Evolutionary conservation across 805 yeast species (phyloP).

Genomic region (Myxozyma melibiosi): DNA sequence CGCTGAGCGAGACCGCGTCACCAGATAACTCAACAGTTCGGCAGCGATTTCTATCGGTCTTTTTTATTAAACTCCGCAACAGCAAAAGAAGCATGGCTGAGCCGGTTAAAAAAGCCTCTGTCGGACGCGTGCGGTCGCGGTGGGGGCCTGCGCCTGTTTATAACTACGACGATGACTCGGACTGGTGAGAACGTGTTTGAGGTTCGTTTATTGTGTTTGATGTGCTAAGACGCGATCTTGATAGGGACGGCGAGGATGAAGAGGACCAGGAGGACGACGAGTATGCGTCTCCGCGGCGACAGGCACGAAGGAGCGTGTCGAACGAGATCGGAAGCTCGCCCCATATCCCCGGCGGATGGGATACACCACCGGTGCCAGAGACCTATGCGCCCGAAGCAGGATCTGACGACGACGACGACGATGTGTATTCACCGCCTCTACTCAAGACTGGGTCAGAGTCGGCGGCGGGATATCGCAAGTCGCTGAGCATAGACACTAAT

Average conservation of each 20-base stretch:
- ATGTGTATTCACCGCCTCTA: neutral
- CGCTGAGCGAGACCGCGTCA: no score
- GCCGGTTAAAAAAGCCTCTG: neutral
- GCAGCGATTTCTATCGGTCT: no score
- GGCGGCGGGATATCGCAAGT: neutral
- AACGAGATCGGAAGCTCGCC: neutral
- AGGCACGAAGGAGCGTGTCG: neutral
- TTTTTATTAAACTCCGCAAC: neutral
- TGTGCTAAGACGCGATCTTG: no score
- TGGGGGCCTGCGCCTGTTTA: conserved; percentile 6
- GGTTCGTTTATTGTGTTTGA: no score
- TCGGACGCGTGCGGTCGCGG: conserved; percentile 5
- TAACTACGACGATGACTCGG: conserved; percentile 1
- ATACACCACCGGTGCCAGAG: neutral
- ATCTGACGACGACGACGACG: neutral
- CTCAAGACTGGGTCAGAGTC: neutral
- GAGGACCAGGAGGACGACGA: neutral
- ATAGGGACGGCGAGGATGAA: conserved; percentile 10
- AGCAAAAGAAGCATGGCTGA: neutral
- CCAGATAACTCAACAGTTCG: no score
- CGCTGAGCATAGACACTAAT: neutral
- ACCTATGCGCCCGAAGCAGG: neutral
- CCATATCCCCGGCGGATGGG: conserved; percentile 8
- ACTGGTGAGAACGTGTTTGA: neutral
- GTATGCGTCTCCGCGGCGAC: neutral